These are phyloP conservation scores for Sinapis alba DNA, from an alignment of 441 rosid species.

Conservation along the genomic window DNA sequence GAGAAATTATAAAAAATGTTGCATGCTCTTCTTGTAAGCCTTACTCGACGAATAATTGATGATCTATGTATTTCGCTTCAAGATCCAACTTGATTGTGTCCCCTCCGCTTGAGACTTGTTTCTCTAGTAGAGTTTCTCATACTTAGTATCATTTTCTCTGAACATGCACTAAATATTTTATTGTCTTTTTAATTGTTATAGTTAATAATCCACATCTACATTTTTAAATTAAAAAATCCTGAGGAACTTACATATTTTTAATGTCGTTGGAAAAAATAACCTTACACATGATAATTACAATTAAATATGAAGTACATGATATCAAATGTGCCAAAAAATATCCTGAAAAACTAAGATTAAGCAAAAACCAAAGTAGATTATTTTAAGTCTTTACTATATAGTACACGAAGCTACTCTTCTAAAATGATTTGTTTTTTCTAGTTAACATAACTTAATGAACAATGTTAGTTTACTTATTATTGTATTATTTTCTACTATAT, in stretches of 20 bases:
- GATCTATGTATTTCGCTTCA: conserved; percentile 57
- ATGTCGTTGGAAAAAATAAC: background rate
- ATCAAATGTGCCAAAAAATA: too few species aligned
- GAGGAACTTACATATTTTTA: background rate
- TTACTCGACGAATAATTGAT: background rate
- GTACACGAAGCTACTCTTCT: background rate
- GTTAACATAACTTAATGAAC: background rate
- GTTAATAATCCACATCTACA: too few species aligned
- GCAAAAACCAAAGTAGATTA: background rate
- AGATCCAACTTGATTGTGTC: conserved; percentile 70
- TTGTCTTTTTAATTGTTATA: too few species aligned
- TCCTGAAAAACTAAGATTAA: too few species aligned
- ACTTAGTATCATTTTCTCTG: conserved; percentile 68
- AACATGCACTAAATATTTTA: conserved; percentile 65
- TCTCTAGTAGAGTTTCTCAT: conserved; percentile 58
- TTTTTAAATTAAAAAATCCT: background rate
- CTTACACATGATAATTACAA: too few species aligned
- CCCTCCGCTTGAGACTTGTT: conserved; percentile 45
- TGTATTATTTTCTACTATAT: background rate
- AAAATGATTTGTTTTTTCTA: background rate
- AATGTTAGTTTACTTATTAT: background rate
- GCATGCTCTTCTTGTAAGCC: background rate
- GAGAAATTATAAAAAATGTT: background rate
- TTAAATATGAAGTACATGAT: too few species aligned
- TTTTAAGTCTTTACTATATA: background rate